These are phyloP conservation scores for Arxiozyma slooffiae DNA, from an alignment of 1,139 yeast genomes.

Conservation along the genomic window DNA sequence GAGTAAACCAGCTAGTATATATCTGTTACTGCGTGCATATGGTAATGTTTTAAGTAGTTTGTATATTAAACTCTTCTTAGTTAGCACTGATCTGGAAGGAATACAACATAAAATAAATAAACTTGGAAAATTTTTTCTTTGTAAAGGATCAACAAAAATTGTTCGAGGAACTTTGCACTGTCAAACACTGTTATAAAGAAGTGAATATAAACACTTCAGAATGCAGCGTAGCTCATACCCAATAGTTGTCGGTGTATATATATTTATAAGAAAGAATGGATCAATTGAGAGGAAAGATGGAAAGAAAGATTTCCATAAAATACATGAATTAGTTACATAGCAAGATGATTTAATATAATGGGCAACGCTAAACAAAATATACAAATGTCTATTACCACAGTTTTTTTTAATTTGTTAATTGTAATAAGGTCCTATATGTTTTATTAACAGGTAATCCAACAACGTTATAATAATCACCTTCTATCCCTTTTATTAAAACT, in stretches of 20 bases:
- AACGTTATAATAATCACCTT: slow-evolving; percentile 81
- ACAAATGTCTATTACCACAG: not conserved
- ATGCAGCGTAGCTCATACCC: not conserved
- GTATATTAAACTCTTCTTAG: not conserved
- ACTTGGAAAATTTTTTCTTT: no score
- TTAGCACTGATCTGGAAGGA: not conserved
- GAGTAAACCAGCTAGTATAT: no score
- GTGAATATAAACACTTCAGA: no score
- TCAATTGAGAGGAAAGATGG: not conserved
- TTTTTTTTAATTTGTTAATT: not conserved
- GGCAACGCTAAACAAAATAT: no score
- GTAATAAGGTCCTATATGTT: slow-evolving; percentile 1
- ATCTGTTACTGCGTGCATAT: no score
- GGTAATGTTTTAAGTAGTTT: not conserved
- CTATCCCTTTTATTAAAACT: slow-evolving; percentile 47
- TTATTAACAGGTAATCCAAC: slow-evolving; percentile 74
- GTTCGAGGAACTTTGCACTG: not conserved
- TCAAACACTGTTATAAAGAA: not conserved
- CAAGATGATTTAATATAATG: no score
- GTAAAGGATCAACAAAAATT: no score
- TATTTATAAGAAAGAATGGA: not conserved
- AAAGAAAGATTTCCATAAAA: not conserved
- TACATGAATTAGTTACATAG: not conserved
- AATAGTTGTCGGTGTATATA: not conserved
- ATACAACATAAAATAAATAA: no score